These are phyloP conservation scores for Lactifluus rugatus DNA, from an alignment of 768 basidiomycete genomes.

Conservation along the genomic window DNA sequence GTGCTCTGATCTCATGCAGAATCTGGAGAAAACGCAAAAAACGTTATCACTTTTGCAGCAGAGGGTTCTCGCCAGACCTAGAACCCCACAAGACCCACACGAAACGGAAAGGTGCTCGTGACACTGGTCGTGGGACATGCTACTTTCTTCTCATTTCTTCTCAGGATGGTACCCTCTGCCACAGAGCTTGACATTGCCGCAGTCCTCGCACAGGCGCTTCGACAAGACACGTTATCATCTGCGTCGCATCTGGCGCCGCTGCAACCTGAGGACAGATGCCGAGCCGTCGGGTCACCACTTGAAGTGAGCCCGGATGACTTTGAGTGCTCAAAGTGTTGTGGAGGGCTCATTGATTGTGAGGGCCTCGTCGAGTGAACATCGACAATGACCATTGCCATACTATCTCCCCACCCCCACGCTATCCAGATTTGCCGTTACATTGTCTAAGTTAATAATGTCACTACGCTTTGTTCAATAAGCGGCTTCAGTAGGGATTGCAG, in stretches of 20 bases:
- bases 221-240: not conserved
- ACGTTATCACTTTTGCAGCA: conserved; percentile 7
- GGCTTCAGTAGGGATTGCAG: too few relatives aligned
- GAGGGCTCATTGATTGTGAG: not conserved
- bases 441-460: too few relatives aligned
- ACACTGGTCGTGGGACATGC: not conserved
- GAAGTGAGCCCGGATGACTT: not conserved
- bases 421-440: not conserved
- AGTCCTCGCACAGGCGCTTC: conserved; percentile 8
- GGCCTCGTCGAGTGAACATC: not conserved
- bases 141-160: not conserved
- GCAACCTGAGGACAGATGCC: not conserved
- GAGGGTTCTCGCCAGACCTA: not conserved
- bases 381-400: too few relatives aligned
- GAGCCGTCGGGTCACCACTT: not conserved
- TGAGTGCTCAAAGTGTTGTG: conserved; percentile 1
- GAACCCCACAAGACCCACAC: not conserved
- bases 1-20: conserved; percentile 15
- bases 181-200: conserved; percentile 15
- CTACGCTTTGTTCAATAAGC: too few relatives aligned
- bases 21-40: conserved; percentile 9
- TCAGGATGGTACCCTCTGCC: conserved; percentile 4
- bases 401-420: not conserved
- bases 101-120: conserved; percentile 1
- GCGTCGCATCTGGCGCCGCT: not conserved